Conservation (phyloP, 2,329 filamentous ascomycete species). For the Microcyclospora pomicola region DNA sequence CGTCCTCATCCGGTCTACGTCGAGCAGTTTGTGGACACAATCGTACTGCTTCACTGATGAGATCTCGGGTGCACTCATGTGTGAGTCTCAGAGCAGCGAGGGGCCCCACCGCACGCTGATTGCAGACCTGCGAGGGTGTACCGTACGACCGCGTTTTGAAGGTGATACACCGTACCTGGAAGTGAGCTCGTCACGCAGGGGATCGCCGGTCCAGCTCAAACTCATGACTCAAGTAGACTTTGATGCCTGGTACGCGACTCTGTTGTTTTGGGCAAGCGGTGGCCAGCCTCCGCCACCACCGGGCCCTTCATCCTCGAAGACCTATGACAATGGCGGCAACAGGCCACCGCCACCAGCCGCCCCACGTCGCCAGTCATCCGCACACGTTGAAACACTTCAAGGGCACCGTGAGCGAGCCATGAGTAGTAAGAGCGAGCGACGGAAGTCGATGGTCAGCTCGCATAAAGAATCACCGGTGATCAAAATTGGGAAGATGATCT, state of each 20-base stretch:
- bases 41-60: slow-evolving; percentile 71
- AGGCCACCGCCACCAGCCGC: slow-evolving; percentile 3
- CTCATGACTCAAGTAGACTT: slow-evolving; percentile 52
- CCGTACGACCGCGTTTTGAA: slow-evolving; percentile 42
- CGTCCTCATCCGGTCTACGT: slow-evolving; percentile 55
- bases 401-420: slow-evolving; percentile 11
- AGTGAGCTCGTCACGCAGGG: slow-evolving; percentile 39
- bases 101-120: slow-evolving; percentile 54
- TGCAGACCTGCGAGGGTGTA: slow-evolving; percentile 61
- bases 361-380: slow-evolving; percentile 8
- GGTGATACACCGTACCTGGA: slow-evolving; percentile 37
- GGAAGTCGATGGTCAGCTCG: slow-evolving; percentile 34
- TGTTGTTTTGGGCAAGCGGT: slow-evolving; percentile 58
- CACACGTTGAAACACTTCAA: background rate
- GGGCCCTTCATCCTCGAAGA: slow-evolving; percentile 42
- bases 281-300: slow-evolving; percentile 17
- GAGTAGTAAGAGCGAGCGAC: slow-evolving; percentile 22
- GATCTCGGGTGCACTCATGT: slow-evolving; percentile 59
- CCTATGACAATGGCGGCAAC: slow-evolving; percentile 16
- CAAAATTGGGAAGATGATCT: slow-evolving; percentile 57
- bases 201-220: slow-evolving; percentile 49
- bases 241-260: slow-evolving; percentile 66
- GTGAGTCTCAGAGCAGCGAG: slow-evolving; percentile 54
- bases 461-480: slow-evolving; percentile 71
- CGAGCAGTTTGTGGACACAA: slow-evolving; percentile 48